These are phyloP conservation scores for Penstemon davidsonii DNA, from an alignment of 257 asterid genomes.

Conservation along the genomic window DNA sequence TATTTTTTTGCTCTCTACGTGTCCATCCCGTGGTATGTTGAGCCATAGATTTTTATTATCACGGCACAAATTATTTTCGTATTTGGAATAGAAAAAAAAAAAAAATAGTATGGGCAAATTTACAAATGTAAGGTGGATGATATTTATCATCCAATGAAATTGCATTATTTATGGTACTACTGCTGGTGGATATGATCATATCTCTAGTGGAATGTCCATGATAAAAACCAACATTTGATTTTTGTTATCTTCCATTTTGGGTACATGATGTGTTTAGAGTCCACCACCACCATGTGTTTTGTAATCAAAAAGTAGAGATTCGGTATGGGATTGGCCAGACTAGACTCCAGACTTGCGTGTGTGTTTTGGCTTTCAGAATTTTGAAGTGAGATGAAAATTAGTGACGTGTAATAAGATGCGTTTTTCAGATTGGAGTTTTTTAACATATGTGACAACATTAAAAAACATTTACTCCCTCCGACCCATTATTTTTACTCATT, in stretches of 20 bases:
- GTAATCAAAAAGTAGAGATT: not conserved
- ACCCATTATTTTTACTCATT: no score
- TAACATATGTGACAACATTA: no score
- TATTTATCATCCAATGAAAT: not conserved
- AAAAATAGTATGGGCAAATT: not conserved
- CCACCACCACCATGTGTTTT: conserved; percentile 9
- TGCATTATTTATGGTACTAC: not conserved
- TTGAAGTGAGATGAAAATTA: no score
- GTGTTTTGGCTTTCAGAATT: no score
- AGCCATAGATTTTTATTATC: not conserved
- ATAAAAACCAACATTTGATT: not conserved
- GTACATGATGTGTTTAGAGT: not conserved
- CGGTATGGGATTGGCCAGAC: no score
- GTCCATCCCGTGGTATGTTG: not conserved
- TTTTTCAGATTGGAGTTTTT: no score
- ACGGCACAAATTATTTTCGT: not conserved
- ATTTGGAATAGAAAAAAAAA: not conserved
- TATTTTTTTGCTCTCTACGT: not conserved
- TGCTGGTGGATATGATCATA: not conserved
- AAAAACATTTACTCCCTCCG: no score
- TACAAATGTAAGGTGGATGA: not conserved
- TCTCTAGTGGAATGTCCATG: conserved; percentile 17
- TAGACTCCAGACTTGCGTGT: no score
- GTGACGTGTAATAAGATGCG: no score
- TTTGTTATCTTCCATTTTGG: conserved; percentile 17